Base-by-base conservation (phyloP, 495 filamentous ascomycete species). In the Lindgomyces ingoldianus region DNA sequence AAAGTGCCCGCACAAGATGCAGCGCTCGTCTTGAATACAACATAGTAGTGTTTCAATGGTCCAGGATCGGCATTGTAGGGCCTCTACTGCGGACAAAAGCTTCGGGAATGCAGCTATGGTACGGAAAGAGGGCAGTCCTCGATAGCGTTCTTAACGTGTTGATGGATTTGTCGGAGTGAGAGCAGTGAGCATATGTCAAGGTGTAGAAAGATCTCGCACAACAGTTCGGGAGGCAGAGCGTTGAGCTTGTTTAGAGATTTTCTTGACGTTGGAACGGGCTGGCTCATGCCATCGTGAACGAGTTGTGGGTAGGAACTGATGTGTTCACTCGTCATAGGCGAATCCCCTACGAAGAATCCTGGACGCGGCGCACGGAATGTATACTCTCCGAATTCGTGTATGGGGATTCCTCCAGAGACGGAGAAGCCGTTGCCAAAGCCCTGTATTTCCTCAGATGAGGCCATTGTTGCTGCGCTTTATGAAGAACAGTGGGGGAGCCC, bases 311-410 rank as follows among this genome's bases (percentile, higher is more conserved):
- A 52, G 8, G 50, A 18, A 54, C 6, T 54, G 50, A 4, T 12
- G n/a, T 54, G 3, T 36, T 18, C 27, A 10, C 25, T 33, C 3
- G 25, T 3, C n/a, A 18, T 36, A 14, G 4, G 25, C 25, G 50
- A 54, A 18, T 54, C 50, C 4, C 50, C 24, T 36, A 36, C 2
- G 50, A 54, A 54, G 27, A 33, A 54, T 54, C 50, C 50, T 3
- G 50, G 50, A 4, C 25, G 25, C 25, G 50, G 50, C 50, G 50
- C 50, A 33, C 50, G 50, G 50, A 54, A 54, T 54, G 50, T 54
- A 18, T 54, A 54, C 26, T 54, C 50, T 54, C 36, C 50, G 50
- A 54, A 54, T 3, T 54, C 27, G 14, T 54, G 50, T 30, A 54
- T 18, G 27, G 50, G 3, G 2, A 4, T 19, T 36, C 50, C 50